Evolutionary conservation across 352 stramenopile species (phyloP), one percentile per base, ranked within the genome.

Genomic region (Phytophthora podocarpi): DNA sequence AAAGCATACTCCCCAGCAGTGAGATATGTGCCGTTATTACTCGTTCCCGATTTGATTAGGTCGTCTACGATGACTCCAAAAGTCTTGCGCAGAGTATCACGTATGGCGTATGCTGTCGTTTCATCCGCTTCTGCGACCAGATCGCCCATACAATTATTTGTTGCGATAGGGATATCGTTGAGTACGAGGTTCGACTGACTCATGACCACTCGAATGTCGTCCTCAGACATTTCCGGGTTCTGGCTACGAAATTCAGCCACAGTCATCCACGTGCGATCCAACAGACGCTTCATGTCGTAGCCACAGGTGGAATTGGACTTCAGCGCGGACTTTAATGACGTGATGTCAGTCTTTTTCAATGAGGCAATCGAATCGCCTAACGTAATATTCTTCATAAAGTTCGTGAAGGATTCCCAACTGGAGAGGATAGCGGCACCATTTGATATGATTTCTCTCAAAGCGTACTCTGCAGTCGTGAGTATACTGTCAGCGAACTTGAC

Each of bases 11-110:
- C 51, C 21, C 58, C 62, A 7, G 57, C 41, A 5, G 57, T 69
- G 1, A 82, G 18, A 10, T 73, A 48, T 1, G 74, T 77, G 11
- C 69, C 74, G 20, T 67, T 75, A 20, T 47, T 75, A 45, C 53
- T 76, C 41, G 78, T 72, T 64, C 67, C 67, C 11, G 67, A 72
- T 21, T 67, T 74, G 24, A 88, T 66, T 27, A 85, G 57, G 34
- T 76, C 58, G 41, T 85, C 68, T 27, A 88, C 58, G 40, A 88
- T 77, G 24, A 64, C 56, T 2, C 74, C 63, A 16, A 86, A 42
- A 3, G 71, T 70, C 45, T 84, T 86, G 30, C 72, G 66, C 16
- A 88, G 74, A 3, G 70, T 61, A 37, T 82, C 78, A 46, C 80
- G 71, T 15, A 46, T 70, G 11, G 49, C 47, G 34, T 74, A 80